Percentiles rank a stretch among this genome's conserved stretches.
Conservation (phyloP, 129 eudicot species). For the Flaveria linearis region DNA sequence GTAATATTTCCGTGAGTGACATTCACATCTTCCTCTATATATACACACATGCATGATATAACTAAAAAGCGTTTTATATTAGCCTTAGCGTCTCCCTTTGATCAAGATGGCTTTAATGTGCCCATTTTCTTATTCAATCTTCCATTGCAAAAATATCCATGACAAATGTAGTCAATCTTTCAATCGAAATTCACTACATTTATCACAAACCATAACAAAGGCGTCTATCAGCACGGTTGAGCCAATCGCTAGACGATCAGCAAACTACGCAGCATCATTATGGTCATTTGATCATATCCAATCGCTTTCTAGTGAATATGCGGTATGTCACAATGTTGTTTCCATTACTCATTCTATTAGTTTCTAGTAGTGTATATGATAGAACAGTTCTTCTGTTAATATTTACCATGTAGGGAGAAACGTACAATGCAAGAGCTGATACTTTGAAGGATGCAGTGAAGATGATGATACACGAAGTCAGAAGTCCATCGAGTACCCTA, state of each 20-base stretch:
- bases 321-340: background rate
- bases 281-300: background rate
- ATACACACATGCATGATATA: background rate
- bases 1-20: too few species aligned
- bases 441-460: conserved; percentile 17
- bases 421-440: too few species aligned
- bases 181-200: background rate
- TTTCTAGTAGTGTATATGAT: too few species aligned
- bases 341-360: background rate
- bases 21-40: background rate
- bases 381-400: too few species aligned
- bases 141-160: too few species aligned
- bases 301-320: background rate
- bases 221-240: background rate
- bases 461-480: background rate
- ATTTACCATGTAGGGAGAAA: too few species aligned
- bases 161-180: too few species aligned
- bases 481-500: background rate
- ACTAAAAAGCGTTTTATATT: background rate
- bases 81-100: too few species aligned
- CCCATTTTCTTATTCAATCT: too few species aligned
- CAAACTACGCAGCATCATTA: background rate
- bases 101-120: too few species aligned
- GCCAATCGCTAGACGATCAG: background rate
- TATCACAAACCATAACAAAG: background rate